These are phyloP conservation scores for Aspergillus calidoustus DNA, from an alignment of 2,329 filamentous ascomycete species.

Conservation along the genomic window DNA sequence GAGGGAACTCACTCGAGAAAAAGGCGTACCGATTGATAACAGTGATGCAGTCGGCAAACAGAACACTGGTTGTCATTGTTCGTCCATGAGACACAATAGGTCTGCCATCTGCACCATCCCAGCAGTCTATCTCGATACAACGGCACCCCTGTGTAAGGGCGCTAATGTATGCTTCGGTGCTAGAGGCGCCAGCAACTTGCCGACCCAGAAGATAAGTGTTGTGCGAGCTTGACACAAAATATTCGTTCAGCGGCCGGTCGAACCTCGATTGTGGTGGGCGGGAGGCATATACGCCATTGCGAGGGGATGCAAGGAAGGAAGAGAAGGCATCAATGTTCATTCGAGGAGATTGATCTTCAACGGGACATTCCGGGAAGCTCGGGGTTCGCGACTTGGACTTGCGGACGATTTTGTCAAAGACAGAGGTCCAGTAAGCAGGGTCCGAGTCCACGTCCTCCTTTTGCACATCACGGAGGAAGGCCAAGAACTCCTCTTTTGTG, in stretches of 20 bases:
- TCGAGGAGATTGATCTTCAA: constrained; percentile 54
- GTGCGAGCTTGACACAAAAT: constrained; percentile 97
- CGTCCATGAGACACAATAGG: constrained; percentile 90
- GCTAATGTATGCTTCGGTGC: constrained; percentile 91
- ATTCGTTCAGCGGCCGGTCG: constrained; percentile 88
- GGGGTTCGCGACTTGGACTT: constrained; percentile 57
- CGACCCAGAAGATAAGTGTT: constrained; percentile 95
- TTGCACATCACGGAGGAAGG: constrained; percentile 75
- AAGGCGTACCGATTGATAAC: constrained; percentile 97
- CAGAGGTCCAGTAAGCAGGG: constrained; percentile 67
- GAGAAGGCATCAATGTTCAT: constrained; percentile 83
- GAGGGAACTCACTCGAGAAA: constrained; percentile 78
- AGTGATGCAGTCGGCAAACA: constrained; percentile 88
- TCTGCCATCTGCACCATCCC: constrained; percentile 87
- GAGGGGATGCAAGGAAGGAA: constrained; percentile 73
- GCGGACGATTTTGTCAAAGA: constrained; percentile 73
- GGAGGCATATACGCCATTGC: constrained; percentile 70
- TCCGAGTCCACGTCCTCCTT: constrained; percentile 74
- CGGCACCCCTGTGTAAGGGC: constrained; percentile 87
- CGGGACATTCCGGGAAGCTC: constrained; percentile 46
- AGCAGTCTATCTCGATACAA: constrained; percentile 97
- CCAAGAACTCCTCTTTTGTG: constrained; percentile 72
- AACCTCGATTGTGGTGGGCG: constrained; percentile 67
- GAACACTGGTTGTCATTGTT: constrained; percentile 84
- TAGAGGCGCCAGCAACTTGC: constrained; percentile 87